Evolutionary conservation across 2,329 filamentous ascomycete species (phyloP).

Genomic region (Blastomyces silverae): DNA sequence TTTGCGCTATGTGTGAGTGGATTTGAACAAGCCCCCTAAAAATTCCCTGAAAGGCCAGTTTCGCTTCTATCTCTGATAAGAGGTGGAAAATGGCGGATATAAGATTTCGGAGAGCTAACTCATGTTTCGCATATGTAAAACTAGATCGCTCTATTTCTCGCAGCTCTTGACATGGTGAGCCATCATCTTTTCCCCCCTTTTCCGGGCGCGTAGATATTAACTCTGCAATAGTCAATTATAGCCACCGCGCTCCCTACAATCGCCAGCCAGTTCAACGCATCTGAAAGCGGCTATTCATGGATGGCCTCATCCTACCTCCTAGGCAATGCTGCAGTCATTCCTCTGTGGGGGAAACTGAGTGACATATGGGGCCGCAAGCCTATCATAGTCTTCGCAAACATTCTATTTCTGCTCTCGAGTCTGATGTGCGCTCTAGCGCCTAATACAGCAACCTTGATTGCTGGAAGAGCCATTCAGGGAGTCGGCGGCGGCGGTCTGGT

Average conservation of each 20-base stretch:
- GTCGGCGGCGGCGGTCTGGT: conserved; percentile 58
- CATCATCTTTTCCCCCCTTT: not conserved
- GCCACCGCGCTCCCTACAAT: conserved; percentile 35
- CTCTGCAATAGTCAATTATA: conserved; percentile 27
- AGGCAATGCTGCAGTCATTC: conserved; percentile 37
- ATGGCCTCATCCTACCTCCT: conserved; percentile 36
- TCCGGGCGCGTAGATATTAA: not conserved
- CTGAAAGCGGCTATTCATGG: conserved; percentile 34
- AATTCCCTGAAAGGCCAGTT: not conserved
- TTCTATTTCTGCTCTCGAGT: conserved; percentile 57
- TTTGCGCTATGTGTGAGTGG: conserved; percentile 21
- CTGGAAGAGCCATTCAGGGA: conserved; percentile 57
- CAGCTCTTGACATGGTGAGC: conserved; percentile 52
- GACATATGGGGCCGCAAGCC: conserved; percentile 63
- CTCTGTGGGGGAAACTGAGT: conserved; percentile 55
- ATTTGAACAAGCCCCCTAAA: not conserved
- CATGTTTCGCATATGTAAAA: not conserved
- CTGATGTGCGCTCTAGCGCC: conserved; percentile 52
- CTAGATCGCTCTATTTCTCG: conserved; percentile 54
- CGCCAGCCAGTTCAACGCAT: conserved; percentile 30
- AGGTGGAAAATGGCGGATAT: not conserved
- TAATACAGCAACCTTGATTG: conserved; percentile 56
- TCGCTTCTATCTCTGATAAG: not conserved
- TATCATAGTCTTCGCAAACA: conserved; percentile 55
- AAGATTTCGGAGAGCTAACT: conserved; percentile 6